Evolutionary conservation across 2,329 filamentous ascomycete species (phyloP).

Genomic region (Plenodomus biglobosus): DNA sequence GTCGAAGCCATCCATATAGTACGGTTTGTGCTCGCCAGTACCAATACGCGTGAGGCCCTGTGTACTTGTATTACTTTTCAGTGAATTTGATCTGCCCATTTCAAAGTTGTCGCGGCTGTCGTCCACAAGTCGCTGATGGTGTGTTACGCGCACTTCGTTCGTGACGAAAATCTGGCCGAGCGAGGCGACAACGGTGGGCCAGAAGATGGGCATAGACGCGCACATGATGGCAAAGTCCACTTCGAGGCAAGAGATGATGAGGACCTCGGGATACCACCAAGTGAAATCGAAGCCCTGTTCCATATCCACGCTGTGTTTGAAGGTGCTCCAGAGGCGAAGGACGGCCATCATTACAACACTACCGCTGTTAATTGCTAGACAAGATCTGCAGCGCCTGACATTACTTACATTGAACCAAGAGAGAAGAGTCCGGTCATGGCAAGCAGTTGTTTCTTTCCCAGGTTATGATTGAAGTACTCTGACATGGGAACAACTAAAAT

Average conservation of each 20-base stretch:
- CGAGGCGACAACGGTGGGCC: slow-evolving; percentile 35
- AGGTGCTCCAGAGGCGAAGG: slow-evolving; percentile 32
- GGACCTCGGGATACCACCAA: slow-evolving; percentile 32
- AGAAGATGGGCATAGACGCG: slow-evolving; percentile 44
- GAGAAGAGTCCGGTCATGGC: slow-evolving; percentile 32
- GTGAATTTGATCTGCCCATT: slow-evolving; percentile 16
- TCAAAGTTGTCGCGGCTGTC: slow-evolving; percentile 18
- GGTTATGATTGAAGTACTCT: slow-evolving; percentile 24
- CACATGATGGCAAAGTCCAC: slow-evolving; percentile 42
- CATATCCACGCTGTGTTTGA: slow-evolving; percentile 17
- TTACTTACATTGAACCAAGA: slow-evolving; percentile 27
- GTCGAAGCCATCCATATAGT: slow-evolving; percentile 14
- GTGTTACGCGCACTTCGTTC: slow-evolving; percentile 36
- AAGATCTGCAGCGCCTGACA: neutral
- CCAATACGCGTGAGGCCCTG: slow-evolving; percentile 20
- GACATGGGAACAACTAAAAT: slow-evolving; percentile 34
- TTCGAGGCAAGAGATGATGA: slow-evolving; percentile 39
- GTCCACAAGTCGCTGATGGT: slow-evolving; percentile 20
- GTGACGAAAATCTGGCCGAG: slow-evolving; percentile 39
- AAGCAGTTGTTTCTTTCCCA: slow-evolving; percentile 26
- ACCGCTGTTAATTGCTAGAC: slow-evolving; percentile 4
- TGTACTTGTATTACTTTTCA: slow-evolving; percentile 26
- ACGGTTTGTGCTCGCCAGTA: slow-evolving; percentile 8
- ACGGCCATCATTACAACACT: slow-evolving; percentile 35
- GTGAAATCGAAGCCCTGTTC: slow-evolving; percentile 32